Conservation (phyloP, 495 filamentous ascomycete species). For the Aspergillus incahuasiensis region DNA sequence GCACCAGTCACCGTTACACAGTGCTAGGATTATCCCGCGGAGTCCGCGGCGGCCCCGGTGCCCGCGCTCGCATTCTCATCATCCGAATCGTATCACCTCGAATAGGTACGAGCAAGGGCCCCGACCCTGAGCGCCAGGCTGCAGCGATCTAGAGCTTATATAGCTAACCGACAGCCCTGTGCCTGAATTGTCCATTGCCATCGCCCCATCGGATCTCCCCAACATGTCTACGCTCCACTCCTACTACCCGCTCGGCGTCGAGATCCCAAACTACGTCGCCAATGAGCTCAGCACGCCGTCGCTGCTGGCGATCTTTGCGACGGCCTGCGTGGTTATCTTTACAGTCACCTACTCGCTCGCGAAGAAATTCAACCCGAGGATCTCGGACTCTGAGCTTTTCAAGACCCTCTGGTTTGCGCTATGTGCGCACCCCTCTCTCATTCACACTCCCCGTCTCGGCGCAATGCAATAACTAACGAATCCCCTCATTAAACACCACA, state of each 20-base stretch:
- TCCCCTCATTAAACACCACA: conserved; percentile 30
- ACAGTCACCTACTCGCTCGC: conserved; percentile 24
- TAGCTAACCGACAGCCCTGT: neutral
- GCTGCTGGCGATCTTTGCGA: conserved; percentile 43
- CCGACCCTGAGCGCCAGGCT: neutral
- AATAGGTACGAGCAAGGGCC: too few species aligned
- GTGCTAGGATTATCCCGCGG: neutral
- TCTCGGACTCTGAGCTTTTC: conserved; percentile 39
- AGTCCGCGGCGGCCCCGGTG: too few species aligned
- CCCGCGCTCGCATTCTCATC: neutral
- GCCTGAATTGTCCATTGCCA: neutral
- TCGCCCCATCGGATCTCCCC: neutral
- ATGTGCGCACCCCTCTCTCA: conserved; percentile 21
- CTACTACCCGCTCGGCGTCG: conserved; percentile 56
- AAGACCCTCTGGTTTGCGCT: conserved; percentile 55
- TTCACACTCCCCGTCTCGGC: neutral
- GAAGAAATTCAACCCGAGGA: conserved; percentile 30
- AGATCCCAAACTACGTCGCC: conserved; percentile 50
- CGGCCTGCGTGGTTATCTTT: conserved; percentile 19
- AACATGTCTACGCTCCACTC: conserved; percentile 23
- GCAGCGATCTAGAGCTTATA: neutral
- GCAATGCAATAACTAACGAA: too few species aligned
- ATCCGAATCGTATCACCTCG: neutral
- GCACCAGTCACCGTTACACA: too few species aligned
- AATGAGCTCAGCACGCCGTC: conserved; percentile 44